A percentile compares a stretch with the other conserved stretches of the same genome.
Evolutionary conservation across 1,139 yeast genomes (phyloP).

Genomic region (Suhomyces wounanorum): DNA sequence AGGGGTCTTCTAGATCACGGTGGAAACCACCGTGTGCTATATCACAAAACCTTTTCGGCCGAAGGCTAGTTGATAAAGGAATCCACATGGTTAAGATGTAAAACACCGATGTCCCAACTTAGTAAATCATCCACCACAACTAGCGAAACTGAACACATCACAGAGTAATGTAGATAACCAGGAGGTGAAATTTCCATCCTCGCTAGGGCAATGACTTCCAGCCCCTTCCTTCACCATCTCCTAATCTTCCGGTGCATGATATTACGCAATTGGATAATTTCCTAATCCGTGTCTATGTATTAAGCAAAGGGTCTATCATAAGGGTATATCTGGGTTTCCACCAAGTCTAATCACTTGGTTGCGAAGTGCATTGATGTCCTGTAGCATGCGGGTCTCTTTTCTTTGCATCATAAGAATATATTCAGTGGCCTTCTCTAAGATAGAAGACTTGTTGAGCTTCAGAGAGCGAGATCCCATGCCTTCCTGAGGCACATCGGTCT

Average conservation of each 20-base stretch:
- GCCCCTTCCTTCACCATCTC: not conserved
- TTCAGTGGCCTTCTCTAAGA: conserved; percentile 65
- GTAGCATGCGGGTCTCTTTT: conserved; percentile 38
- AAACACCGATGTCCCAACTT: too few species aligned
- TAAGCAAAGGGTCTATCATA: not conserved
- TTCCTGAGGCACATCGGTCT: conserved; percentile 10
- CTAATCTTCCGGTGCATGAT: not conserved
- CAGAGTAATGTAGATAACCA: not conserved
- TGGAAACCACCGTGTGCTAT: not conserved
- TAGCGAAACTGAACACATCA: too few species aligned
- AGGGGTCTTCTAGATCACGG: not conserved
- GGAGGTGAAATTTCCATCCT: not conserved
- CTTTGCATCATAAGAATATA: conserved; percentile 54
- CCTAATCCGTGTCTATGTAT: not conserved
- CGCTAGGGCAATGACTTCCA: not conserved
- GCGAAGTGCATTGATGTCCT: conserved; percentile 27
- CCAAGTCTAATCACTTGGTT: conserved; percentile 8
- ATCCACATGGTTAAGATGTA: too few species aligned
- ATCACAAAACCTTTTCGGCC: not conserved
- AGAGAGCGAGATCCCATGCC: conserved; percentile 9
- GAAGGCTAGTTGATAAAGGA: not conserved
- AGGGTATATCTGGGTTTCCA: conserved; percentile 1
- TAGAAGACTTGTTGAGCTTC: conserved; percentile 62
- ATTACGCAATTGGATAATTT: not conserved
- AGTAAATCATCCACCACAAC: too few species aligned